Base-by-base conservation (phyloP, 352 stramenopile genomes). In the Globisporangium nodosum region DNA sequence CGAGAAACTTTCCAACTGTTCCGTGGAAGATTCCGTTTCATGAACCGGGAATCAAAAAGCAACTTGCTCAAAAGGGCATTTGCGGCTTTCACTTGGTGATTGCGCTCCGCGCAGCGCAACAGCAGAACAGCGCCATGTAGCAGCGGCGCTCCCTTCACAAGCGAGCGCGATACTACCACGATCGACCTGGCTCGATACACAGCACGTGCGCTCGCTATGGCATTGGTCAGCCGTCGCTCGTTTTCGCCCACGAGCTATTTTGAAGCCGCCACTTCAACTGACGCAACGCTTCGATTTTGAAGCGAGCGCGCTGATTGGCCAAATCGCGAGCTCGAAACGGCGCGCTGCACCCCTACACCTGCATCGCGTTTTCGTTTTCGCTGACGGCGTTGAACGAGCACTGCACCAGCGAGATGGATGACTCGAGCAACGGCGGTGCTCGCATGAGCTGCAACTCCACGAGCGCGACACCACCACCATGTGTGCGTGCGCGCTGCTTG, bases 11-110 rank as follows among this genome's bases (percentile, higher is more conserved):
- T 52, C 21, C 21, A 11, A 24, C 27, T 37, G 48, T 52, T 52
- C 48, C 30, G 27, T 52, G 30, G 48, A 40, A 52, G 48, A 52
- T 52, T 52, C 27, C 48, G 18, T 49, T 49, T 49, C 15, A 37
- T 37, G 5, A 15, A 42, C 12, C 13, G 40, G 40, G 42, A 48
- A 52, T 5, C 1, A 5, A 6, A 6, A 40, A 51, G 30, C 48
- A 52, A 49, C 15, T 49, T 27, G 24, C 24, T 27, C 24, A 27
- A 43, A 43, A 43, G 39, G 39, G 8, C 39, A 43, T 43, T 16
- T 27, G 24, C 1, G 24, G 39, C 39, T 43, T 43, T 7, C 12
- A 43, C 39, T 13, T 43, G 39, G 39, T 43, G 11, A 43, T 43
- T 27, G 24, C 39, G 8, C 39, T 43, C 3, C 8, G 12, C 11